Percentiles rank a stretch among this genome's conserved stretches.
These are phyloP conservation scores for Boletus chippewaensis DNA, from an alignment of 1,284 basidiomycete genomes.

Conservation along the genomic window DNA sequence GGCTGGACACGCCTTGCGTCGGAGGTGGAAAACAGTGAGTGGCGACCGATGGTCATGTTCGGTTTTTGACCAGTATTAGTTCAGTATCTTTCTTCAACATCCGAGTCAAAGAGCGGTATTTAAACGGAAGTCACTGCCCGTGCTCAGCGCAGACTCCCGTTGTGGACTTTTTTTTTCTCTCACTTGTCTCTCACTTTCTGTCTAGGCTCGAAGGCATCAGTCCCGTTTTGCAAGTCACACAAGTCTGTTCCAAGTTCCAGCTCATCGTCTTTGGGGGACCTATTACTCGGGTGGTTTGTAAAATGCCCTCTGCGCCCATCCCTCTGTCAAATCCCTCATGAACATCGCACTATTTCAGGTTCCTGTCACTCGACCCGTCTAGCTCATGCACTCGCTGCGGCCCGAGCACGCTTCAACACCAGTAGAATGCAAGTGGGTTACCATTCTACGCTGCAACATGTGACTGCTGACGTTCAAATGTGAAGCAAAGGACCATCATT, in stretches of 20 bases:
- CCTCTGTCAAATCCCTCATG: not conserved
- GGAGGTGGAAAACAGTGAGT: constrained; percentile 23
- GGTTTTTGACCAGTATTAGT: constrained; percentile 7
- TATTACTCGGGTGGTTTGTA: not conserved
- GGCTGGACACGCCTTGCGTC: constrained; percentile 14
- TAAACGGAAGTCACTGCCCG: not conserved
- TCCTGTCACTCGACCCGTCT: not conserved
- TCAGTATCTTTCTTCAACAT: constrained; percentile 6
- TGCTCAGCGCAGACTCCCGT: not conserved
- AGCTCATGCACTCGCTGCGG: not conserved
- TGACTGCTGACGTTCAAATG: not conserved
- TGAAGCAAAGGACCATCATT: not conserved
- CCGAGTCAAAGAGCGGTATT: not conserved
- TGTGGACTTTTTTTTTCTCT: not conserved
- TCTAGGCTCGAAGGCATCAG: not conserved
- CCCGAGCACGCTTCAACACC: not conserved
- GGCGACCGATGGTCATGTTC: constrained; percentile 7
- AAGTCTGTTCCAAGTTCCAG: not conserved
- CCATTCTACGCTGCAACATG: not conserved
- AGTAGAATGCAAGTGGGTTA: constrained; percentile 9
- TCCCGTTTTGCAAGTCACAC: not conserved
- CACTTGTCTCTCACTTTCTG: not conserved
- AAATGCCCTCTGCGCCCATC: not conserved
- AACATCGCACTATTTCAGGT: not conserved
- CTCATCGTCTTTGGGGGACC: not conserved